Percentiles rank a stretch among this genome's conserved stretches.
Evolutionary conservation across 2,329 filamentous ascomycete species (phyloP).

Genomic region (Verticillium albo-atrum): DNA sequence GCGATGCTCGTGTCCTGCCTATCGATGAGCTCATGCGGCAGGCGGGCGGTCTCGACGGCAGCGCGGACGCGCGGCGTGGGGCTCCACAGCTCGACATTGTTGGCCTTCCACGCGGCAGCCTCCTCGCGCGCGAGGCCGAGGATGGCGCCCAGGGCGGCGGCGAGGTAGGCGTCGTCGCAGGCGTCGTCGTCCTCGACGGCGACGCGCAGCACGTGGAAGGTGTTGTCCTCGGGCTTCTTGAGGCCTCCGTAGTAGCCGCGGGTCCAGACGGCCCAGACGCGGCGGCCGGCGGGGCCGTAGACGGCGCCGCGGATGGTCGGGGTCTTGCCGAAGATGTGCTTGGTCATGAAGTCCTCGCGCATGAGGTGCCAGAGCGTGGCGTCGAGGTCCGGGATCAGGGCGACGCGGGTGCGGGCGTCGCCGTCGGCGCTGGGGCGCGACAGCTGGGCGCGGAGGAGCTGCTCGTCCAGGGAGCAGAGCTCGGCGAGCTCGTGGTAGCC

Average conservation of each 20-base stretch:
- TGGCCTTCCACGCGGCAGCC: conserved; percentile 67
- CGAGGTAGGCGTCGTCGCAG: conserved; percentile 35
- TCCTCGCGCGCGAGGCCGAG: conserved; percentile 64
- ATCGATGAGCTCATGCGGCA: conserved; percentile 46
- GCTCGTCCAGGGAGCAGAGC: conserved; percentile 61
- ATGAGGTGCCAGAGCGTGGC: conserved; percentile 73
- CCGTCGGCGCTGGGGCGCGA: conserved; percentile 24
- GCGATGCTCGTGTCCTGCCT: conserved; percentile 65
- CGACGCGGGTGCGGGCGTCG: conserved; percentile 49
- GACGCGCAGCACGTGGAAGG: conserved; percentile 64
- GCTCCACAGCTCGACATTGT: conserved; percentile 78
- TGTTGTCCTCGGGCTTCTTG: conserved; percentile 55
- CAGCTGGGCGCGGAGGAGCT: conserved; percentile 53
- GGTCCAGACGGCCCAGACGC: conserved; percentile 73
- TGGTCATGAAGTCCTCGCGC: conserved; percentile 73
- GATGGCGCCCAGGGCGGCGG: conserved; percentile 55
- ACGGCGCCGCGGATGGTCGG: conserved; percentile 69
- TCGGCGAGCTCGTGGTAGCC: conserved; percentile 55
- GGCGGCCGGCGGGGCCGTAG: conserved; percentile 44
- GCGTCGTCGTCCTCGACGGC: conserved; percentile 55
- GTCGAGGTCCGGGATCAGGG: conserved; percentile 63
- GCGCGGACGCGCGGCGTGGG: conserved; percentile 52
- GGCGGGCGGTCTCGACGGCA: conserved; percentile 40
- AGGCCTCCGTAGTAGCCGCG: conserved; percentile 58
- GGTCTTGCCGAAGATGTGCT: conserved; percentile 50